Evolutionary conservation across 108 stramenopile genomes (phyloP), one percentile per base, ranked within the genome.

Genomic region (Schizochytrium sp.): DNA sequence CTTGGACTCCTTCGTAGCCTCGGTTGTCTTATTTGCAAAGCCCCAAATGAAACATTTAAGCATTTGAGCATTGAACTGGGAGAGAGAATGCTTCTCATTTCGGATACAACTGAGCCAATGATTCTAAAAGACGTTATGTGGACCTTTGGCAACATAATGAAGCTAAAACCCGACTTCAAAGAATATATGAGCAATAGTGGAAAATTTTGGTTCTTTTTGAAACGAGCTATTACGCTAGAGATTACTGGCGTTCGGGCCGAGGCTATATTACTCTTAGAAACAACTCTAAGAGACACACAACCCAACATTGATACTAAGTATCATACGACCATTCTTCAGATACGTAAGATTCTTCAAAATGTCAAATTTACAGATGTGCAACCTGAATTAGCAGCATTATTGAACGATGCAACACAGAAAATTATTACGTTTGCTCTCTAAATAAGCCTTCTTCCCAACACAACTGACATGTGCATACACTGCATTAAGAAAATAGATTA

Each of bases 81-180:
- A 7, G 64, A 69, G 42, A 44, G 44, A 7, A 7, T 69, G 64
- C 2, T 7, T 8, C 15, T 7, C 10, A 8, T 69, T 38, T 8
- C 15, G 44, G 64, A 69, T 44, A 1, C 40, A 2, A 0, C 28
- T 38, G 64, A 69, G 64, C 64, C 64, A 7, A 69, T 69, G 15
- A 69, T 69, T 15, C 64, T 44, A 69, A 69, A 69, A 44, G 64
- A 69, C 42, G 28, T 69, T 15, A 69, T 69, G 64, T 69, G 64
- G 64, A 69, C 44, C 1, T 28, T 15, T 7, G 15, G 64, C 64
- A 69, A 69, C 15, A 15, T 15, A 1, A 38, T 69, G 12, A 7
- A 15, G 2, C 42, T 15, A 38, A 15, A 69, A 8, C 12, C 64
- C 12, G 44, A 38, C 3, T 13, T 69, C 42, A 8, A 44, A 44